Conservation (phyloP, 2,329 filamentous ascomycete species). For the Boeremia exigua region DNA sequence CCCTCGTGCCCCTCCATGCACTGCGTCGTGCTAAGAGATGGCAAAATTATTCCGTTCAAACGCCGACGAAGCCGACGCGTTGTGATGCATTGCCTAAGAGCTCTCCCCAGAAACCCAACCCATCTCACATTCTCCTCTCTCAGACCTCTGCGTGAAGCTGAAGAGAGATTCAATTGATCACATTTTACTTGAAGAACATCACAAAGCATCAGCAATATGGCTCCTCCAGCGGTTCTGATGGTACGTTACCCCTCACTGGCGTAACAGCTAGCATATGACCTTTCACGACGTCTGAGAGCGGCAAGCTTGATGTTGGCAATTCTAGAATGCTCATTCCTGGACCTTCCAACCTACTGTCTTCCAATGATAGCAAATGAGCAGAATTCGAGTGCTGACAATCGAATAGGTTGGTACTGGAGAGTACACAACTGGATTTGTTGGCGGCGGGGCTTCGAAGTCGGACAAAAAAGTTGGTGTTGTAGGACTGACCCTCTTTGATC, state of each 20-base stretch:
- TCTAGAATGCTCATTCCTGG: too few relatives aligned
- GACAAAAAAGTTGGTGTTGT: conserved; percentile 98
- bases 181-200: neutral
- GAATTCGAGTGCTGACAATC: conserved; percentile 15
- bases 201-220: conserved; percentile 46
- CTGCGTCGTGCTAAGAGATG: conserved; percentile 15
- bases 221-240: conserved; percentile 58
- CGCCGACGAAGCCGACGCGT: conserved; percentile 28
- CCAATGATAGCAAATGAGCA: neutral
- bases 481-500: conserved; percentile 85
- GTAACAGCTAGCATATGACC: conserved; percentile 8
- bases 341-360: too few relatives aligned
- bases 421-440: conserved; percentile 95
- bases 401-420: conserved; percentile 82
- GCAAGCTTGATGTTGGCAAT: neutral
- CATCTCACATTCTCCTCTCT: conserved; percentile 4
- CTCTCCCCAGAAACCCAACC: conserved; percentile 14
- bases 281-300: neutral
- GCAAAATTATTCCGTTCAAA: conserved; percentile 41
- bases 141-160: conserved; percentile 6
- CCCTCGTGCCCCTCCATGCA: conserved; percentile 36
- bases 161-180: conserved; percentile 10
- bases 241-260: conserved; percentile 33
- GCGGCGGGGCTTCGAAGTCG: conserved; percentile 78
- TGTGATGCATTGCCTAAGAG: conserved; percentile 12